These are phyloP conservation scores for Trametes versicolor DNA, from an alignment of 1,284 basidiomycete species.

Conservation along the genomic window DNA sequence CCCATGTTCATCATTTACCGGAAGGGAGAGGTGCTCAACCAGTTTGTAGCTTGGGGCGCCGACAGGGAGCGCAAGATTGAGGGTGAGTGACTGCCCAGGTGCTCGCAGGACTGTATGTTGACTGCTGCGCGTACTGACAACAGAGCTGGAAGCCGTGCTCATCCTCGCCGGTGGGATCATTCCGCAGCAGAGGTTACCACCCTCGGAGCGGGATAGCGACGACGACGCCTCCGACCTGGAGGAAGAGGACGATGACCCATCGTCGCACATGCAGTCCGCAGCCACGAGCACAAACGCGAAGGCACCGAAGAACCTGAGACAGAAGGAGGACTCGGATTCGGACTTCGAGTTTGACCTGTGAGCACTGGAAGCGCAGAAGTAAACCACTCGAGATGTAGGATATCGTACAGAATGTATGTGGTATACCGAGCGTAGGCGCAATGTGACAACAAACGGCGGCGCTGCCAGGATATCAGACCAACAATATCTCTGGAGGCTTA, in stretches of 20 bases:
- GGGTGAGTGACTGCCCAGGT: constrained; percentile 58
- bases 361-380: constrained; percentile 14
- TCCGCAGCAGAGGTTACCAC: constrained; percentile 53
- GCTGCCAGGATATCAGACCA: constrained; percentile 7
- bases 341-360: constrained; percentile 82
- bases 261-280: constrained; percentile 62
- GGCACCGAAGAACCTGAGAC: constrained; percentile 65
- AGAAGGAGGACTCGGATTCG: constrained; percentile 69
- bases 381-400: constrained; percentile 2
- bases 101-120: background rate
- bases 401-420: constrained; percentile 13
- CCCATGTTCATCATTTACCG: constrained; percentile 96
- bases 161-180: constrained; percentile 69
- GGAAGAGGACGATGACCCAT: constrained; percentile 54
- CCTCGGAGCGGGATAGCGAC: constrained; percentile 46
- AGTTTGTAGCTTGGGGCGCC: constrained; percentile 86
- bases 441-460: background rate
- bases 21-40: constrained; percentile 88
- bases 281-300: constrained; percentile 64
- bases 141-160: constrained; percentile 78
- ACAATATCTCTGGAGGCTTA: constrained; percentile 17
- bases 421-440: constrained; percentile 12
- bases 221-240: constrained; percentile 52
- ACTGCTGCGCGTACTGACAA: background rate
- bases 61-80: constrained; percentile 81